A percentile compares a stretch with the other conserved stretches of the same genome.
Conservation (phyloP, 768 basidiomycete genomes). For the Boletus insuetus region DNA sequence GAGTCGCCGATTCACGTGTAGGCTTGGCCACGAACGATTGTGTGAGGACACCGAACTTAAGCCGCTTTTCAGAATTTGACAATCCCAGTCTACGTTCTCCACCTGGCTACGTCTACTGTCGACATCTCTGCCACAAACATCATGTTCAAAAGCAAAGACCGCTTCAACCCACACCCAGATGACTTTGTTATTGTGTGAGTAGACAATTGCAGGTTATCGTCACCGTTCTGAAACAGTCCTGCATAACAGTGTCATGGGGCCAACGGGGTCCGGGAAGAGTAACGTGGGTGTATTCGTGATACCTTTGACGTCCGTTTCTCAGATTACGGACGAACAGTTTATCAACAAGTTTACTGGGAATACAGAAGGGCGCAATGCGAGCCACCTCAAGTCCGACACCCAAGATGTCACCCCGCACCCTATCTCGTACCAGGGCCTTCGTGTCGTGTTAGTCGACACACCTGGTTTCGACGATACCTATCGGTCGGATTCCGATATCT, state of each 20-base stretch:
- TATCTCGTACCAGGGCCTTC: background rate
- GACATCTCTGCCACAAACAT: background rate
- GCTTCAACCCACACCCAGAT: conserved; percentile 5
- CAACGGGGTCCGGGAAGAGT: too few relatives aligned
- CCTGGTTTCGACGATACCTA: conserved; percentile 24
- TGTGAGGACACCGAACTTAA: too few relatives aligned
- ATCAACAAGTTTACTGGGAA: conserved; percentile 10
- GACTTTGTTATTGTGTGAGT: conserved; percentile 18
- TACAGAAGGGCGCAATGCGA: background rate
- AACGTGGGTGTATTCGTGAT: background rate
- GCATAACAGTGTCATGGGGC: background rate
- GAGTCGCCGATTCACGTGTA: background rate
- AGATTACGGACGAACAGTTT: conserved; percentile 1
- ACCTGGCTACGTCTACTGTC: background rate
- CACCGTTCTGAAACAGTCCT: background rate
- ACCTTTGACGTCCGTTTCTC: background rate
- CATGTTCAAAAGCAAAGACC: background rate
- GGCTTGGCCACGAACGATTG: background rate
- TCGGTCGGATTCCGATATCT: conserved; percentile 9
- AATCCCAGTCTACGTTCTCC: too few relatives aligned
- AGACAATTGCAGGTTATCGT: background rate
- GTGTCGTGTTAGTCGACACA: conserved; percentile 20
- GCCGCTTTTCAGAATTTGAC: too few relatives aligned
- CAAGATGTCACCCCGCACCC: conserved; percentile 3
- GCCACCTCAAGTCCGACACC: conserved; percentile 13